Base-by-base conservation (phyloP, 139 green algal species). In the Spirogloea muscicola region DNA sequence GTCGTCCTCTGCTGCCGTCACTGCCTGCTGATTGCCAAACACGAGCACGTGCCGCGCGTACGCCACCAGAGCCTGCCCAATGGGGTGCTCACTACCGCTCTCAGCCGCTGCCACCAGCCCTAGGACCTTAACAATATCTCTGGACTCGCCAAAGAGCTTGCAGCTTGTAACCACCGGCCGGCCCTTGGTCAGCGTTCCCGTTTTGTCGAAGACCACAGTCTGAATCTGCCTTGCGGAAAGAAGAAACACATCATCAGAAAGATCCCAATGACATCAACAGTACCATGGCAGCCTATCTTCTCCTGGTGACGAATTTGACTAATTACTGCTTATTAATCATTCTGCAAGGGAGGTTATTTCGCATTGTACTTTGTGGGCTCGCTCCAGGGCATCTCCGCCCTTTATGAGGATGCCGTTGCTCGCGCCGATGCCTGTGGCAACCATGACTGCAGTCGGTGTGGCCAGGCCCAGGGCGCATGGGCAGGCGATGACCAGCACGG, bases 401-500 rank as follows among this genome's bases (percentile, higher is more conserved):
- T 98, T 98, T 82, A 98, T 97, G 6, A 99, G 86, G 21, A 98
- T 90, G 39, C 93, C 94, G 36, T 90, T n/a, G 81, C 74, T 27
- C 21, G 90, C 93, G 10, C 88, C 93, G 38, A 98, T 84, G 6
- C 87, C 91, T 10, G 93, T 96, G 41, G 86, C 91, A 36, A 98
- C 93, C 94, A 99, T 97, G 42, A 99, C 92, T 1, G 94, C 94
- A 1, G 94, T 99, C 46, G 94, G 94, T 6, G 94, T 99, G 57
- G 94, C 94, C 33, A 99, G 88, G 1, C 94, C 84, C 18, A 89
- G 80, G 37, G 84, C 93, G 84, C 94, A 99, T 61, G 94, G 94
- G 88, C 94, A 99, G 48, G 94, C 94, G 48, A 99, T 95, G 41
- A 98, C 94, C 44, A 99, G 74, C 59, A 98, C 94, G 1, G 90